A percentile compares a stretch with the other conserved stretches of the same genome.
Evolutionary conservation across 306 rosid genomes (phyloP).

Genomic region (Corylus americana): DNA sequence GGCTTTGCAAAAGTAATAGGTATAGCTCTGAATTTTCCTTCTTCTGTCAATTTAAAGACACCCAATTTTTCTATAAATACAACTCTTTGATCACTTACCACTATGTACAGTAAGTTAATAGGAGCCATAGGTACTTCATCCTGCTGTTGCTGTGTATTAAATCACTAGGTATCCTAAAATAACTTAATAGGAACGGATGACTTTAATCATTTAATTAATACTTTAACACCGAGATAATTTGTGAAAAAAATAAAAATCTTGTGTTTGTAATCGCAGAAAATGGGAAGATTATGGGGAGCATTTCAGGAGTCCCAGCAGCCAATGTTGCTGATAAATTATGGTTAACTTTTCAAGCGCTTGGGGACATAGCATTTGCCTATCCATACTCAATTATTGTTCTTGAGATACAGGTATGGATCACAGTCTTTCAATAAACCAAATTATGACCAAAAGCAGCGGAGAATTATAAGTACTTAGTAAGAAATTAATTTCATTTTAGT

Average conservation of each 20-base stretch:
- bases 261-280: conserved; percentile 55
- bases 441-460: background rate
- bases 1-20: conserved; percentile 67
- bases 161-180: no score
- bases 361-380: conserved; percentile 87
- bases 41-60: background rate
- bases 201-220: no score
- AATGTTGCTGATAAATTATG: conserved; percentile 56
- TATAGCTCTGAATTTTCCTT: conserved; percentile 23
- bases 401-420: conserved; percentile 69
- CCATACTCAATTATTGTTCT: conserved; percentile 72
- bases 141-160: no score
- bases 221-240: background rate
- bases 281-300: conserved; percentile 67
- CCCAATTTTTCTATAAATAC: background rate
- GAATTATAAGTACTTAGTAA: background rate
- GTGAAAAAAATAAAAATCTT: background rate
- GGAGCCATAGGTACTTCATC: background rate
- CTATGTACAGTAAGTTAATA: background rate
- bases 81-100: background rate
- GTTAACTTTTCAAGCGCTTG: conserved; percentile 74
- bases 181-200: no score
- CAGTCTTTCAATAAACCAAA: background rate
- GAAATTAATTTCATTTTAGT: background rate
- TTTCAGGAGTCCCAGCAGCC: conserved; percentile 61